Base-by-base conservation (phyloP, 2,329 filamentous ascomycete species). In the Chrysoporthe puriensis region DNA sequence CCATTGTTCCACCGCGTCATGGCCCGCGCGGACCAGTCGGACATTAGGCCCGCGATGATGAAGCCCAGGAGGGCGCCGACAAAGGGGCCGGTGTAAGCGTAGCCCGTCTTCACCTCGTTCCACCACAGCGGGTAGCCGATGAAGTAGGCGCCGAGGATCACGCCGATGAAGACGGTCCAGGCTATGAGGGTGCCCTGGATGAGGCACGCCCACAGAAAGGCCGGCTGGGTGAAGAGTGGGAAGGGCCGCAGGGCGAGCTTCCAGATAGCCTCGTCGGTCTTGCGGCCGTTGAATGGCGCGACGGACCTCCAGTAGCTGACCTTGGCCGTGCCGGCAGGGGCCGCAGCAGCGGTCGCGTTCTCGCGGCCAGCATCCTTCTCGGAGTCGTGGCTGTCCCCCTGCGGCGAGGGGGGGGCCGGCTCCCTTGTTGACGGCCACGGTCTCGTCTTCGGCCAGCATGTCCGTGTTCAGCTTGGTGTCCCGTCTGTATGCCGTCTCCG, bases 111-210 rank as follows among this genome's bases (percentile, higher is more conserved):
- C 63, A 92, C 88, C 79, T 96, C 90, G 73, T 88, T 83, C 86
- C 94, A 97, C 82, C 89, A 96, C 52, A 94, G 86, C 0, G 93
- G 92, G 1, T 91, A 90, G 1, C 90, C 90, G 59, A 96, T 85
- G 80, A 96, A 95, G 72, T 96, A 90, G 68, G 90, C 88, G n/a
- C 90, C 91, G 58, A 96, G 81, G 72, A 96, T 88, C 69, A 96
- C 90, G 66, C 92, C 91, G 71, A 97, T 95, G 75, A 97, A 93
- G 18, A 97, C 92, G 1, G 94, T 97, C 94, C 95, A 98, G 71
- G 94, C 95, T 74, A 97, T 97, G 75, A 97, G 88, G 4, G 92
- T 88, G 18, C 94, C 94, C 83, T 97, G 94, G 62, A 94, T 92
- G 3, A 97, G 83, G 73, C 83, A 84, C 34, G 83, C 84, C 92